Percentiles rank a stretch among this genome's conserved stretches.
These are phyloP conservation scores for Microdochium bolleyi DNA, from an alignment of 2,329 filamentous ascomycete genomes.

Conservation along the genomic window DNA sequence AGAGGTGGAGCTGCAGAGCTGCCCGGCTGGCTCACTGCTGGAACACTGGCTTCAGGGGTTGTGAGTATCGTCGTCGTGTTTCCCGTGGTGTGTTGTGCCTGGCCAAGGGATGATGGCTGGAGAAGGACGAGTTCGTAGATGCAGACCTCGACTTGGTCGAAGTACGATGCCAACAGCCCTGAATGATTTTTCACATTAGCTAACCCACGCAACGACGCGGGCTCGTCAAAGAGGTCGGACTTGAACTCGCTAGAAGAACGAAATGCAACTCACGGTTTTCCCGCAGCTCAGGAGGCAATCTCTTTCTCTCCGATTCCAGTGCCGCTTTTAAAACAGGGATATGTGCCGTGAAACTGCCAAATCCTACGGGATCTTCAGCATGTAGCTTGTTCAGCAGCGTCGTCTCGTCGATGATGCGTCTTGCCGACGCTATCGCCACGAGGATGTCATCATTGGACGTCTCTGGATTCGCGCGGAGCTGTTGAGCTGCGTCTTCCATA, in stretches of 20 bases:
- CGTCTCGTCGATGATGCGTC: not conserved
- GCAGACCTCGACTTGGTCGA: not conserved
- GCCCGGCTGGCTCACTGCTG: not conserved
- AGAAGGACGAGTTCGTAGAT: not conserved
- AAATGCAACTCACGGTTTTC: not conserved
- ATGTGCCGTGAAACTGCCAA: not conserved
- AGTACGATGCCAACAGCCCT: not conserved
- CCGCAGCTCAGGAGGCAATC: not conserved
- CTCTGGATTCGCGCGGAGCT: not conserved
- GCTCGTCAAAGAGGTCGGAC: too few species aligned
- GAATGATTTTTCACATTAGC: too few species aligned
- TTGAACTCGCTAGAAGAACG: too few species aligned
- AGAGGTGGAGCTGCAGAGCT: not conserved
- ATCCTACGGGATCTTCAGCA: not conserved
- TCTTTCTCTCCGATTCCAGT: not conserved
- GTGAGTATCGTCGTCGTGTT: not conserved
- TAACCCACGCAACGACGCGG: too few species aligned
- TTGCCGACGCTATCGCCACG: not conserved
- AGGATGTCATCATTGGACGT: not conserved
- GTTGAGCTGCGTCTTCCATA: not conserved
- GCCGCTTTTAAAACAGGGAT: not conserved
- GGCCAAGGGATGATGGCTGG: not conserved
- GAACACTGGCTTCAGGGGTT: not conserved
- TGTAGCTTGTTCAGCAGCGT: not conserved
- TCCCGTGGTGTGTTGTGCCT: not conserved